phyloP scores from a whole-genome alignment of 2,329 filamentous ascomycete species.

The Penicillium sp. region DNA sequence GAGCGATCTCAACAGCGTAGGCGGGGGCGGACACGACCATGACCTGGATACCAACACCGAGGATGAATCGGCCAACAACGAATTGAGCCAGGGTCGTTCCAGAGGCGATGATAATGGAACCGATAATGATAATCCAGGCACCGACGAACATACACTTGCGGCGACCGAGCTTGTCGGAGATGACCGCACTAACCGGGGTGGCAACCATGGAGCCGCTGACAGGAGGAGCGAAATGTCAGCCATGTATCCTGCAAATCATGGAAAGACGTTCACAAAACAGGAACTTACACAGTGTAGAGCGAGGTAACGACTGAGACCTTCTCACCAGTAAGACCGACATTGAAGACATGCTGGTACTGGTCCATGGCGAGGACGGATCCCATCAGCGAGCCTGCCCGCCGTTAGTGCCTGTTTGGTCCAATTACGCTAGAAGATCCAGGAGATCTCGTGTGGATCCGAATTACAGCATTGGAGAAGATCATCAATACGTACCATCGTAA shows the following conservation, averaged over 20 bases:
- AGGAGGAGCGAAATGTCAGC: neutral
- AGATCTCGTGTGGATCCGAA: neutral
- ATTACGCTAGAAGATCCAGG: too few species aligned
- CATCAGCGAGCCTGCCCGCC: conserved; percentile 32
- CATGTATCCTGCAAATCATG: neutral
- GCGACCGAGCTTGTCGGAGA: conserved; percentile 51
- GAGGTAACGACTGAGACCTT: conserved; percentile 47
- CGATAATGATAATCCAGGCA: conserved; percentile 48
- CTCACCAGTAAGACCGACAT: conserved; percentile 40
- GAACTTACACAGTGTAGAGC: conserved; percentile 51
- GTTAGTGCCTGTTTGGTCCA: neutral
- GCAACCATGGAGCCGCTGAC: conserved; percentile 43
- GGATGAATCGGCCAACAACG: conserved; percentile 51
- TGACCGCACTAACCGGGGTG: conserved; percentile 45
- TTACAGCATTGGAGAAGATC: too few species aligned
- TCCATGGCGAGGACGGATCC: conserved; percentile 32
- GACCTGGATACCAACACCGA: conserved; percentile 51
- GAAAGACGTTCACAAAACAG: neutral
- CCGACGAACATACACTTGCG: conserved; percentile 51
- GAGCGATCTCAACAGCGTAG: conserved; percentile 52
- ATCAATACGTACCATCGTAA: conserved; percentile 28
- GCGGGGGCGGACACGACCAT: conserved; percentile 54
- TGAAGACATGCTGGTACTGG: conserved; percentile 43
- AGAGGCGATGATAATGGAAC: conserved; percentile 48
- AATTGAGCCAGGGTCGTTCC: conserved; percentile 42